Evolutionary conservation across 148 eudicot genomes (phyloP).

Genomic region (Chenopodium suecicum): DNA sequence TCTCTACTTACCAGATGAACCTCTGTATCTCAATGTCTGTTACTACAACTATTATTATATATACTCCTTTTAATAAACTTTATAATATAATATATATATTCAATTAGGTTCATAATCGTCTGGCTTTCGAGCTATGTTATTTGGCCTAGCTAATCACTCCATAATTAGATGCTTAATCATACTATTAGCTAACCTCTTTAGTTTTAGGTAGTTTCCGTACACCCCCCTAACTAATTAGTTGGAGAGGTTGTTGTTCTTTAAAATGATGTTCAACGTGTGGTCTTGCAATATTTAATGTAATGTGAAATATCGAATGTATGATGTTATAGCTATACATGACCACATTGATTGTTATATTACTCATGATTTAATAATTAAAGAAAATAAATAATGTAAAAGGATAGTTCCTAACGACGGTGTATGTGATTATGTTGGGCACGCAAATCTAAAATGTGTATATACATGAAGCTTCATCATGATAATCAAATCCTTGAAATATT

Average conservation of each 20-base stretch:
- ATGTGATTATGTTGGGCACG: neutral
- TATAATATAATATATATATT: too few relatives aligned
- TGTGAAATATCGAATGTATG: neutral
- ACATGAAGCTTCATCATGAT: neutral
- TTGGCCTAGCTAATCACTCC: neutral
- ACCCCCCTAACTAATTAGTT: constrained; percentile 4
- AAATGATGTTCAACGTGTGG: neutral
- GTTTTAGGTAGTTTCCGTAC: constrained; percentile 23
- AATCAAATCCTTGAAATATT: too few relatives aligned
- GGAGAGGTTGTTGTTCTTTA: neutral
- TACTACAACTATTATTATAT: neutral
- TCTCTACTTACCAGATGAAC: neutral
- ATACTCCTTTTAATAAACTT: too few relatives aligned
- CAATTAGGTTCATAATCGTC: neutral
- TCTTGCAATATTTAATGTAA: neutral
- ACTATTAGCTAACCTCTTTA: neutral
- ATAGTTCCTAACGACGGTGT: constrained; percentile 8
- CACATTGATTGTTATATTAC: neutral
- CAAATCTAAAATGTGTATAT: neutral
- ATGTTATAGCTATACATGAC: neutral
- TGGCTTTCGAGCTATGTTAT: neutral
- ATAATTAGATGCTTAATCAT: neutral
- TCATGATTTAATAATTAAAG: neutral
- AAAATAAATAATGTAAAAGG: neutral
- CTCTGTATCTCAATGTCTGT: constrained; percentile 11